Percentiles rank a stretch among this genome's conserved stretches.
phyloP scores from a whole-genome alignment of 768 basidiomycete species.

The Psilocybe cyanescens region DNA sequence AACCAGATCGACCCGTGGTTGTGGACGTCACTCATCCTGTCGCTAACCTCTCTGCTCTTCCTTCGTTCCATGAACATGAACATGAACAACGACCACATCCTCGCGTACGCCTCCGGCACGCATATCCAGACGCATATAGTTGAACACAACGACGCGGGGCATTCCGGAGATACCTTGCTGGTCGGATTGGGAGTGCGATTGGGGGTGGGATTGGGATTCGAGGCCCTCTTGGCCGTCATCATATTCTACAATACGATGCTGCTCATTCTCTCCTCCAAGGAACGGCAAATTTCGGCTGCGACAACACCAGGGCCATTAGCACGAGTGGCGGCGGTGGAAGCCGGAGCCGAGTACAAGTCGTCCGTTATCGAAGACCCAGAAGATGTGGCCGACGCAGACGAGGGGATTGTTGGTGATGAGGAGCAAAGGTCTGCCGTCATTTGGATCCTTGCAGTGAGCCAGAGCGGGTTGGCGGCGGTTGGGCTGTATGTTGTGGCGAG shows the following conservation, averaged over 20 bases:
- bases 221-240: not conserved
- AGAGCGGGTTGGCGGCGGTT: constrained; percentile 7
- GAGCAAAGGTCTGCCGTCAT: not conserved
- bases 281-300: not conserved
- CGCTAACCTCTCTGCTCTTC: constrained; percentile 1
- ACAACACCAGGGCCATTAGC: not conserved
- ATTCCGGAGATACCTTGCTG: not conserved
- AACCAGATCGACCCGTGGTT: constrained; percentile 10
- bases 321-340: no score
- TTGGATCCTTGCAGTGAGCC: constrained; percentile 10
- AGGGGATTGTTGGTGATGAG: not conserved
- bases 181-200: not conserved
- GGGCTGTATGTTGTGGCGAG: constrained; percentile 2
- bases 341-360: not conserved
- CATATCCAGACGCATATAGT: not conserved
- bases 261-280: constrained; percentile 14
- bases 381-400: not conserved
- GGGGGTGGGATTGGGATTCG: not conserved
- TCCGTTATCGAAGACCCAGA: not conserved
- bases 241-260: constrained; percentile 12
- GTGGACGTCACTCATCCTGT: constrained; percentile 12
- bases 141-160: not conserved
- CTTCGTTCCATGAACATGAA: not conserved
- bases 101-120: not conserved
- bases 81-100: not conserved